Base-by-base conservation (phyloP, 1,139 yeast species). In the Geotrichum siamense region DNA sequence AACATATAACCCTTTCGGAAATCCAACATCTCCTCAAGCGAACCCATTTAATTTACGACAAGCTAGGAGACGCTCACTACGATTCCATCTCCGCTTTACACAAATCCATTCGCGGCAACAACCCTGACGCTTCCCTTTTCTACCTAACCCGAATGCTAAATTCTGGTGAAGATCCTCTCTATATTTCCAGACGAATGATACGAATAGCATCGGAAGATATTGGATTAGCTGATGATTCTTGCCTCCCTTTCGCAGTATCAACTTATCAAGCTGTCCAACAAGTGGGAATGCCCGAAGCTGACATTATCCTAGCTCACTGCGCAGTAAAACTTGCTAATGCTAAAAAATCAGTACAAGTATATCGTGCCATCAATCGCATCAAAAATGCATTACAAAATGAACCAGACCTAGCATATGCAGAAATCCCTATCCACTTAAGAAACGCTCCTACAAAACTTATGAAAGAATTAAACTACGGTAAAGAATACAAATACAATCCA, bases 251-350 rank as follows among this genome's bases (percentile, higher is more conserved):
- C 63, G 91, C 94, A 1, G 74, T 84, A 2, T 79, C 96, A 0
- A 77, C 94, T 0, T 85, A 82, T 58, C 86, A 85, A 41, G 89
- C 96, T 0, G 78, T 85, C 3, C 93, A 86, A 63, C 86, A 83
- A 62, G 74, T 91, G n/a, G 99, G 99, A 0, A 72, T 91, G 75
- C 99, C 99, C 0, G 98, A 93, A 59, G 94, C 94, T 2, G 96
- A 91, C 59, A 71, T 85, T 28, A 78, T 87, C 2, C 65, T 91
- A 39, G 98, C 91, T 0, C 98, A 91, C 55, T 86, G 96, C 61
- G 89, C 94, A 1, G 87, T 83, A 26, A 83, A 87, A 53, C 67
- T 91, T 23, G 94, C 97, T 0, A 67, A 78, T 45, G 94, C 97
- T 0, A 78, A 79, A 0, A 93, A 93, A 61, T 82, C 94, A 4